phyloP scores from a whole-genome alignment of 306 rosid genomes.

The Hippophae tibetana region DNA sequence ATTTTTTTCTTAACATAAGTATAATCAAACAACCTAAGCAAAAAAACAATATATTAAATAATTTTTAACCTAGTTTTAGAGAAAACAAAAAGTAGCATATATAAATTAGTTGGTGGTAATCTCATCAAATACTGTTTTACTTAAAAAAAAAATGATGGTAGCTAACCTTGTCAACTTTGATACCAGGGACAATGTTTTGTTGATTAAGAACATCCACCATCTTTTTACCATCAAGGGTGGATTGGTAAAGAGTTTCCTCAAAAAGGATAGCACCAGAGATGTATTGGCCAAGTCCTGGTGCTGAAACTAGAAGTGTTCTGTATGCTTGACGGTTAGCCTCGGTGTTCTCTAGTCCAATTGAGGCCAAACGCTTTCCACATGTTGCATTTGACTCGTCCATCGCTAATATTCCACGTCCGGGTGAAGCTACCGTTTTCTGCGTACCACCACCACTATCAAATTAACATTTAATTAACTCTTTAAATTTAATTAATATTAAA shows the following conservation, averaged over 20 bases:
- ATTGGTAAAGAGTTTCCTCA: conserved; percentile 94
- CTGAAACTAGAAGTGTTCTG: conserved; percentile 71
- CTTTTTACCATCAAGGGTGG: conserved; percentile 72
- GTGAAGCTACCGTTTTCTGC: conserved; percentile 75
- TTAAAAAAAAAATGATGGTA: neutral
- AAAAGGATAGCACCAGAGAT: conserved; percentile 85
- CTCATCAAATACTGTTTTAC: too few species aligned
- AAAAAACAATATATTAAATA: too few species aligned
- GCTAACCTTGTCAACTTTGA: conserved; percentile 79
- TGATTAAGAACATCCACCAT: conserved; percentile 59
- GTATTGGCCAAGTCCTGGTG: conserved; percentile 65
- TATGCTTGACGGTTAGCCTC: conserved; percentile 89
- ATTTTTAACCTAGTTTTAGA: too few species aligned
- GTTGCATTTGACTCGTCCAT: conserved; percentile 96
- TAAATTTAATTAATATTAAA: too few species aligned
- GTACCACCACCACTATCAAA: conserved; percentile 1
- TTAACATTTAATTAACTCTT: neutral
- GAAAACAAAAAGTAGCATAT: too few species aligned
- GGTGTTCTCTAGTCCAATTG: conserved; percentile 88
- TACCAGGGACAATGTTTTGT: conserved; percentile 75
- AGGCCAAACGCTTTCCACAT: conserved; percentile 84
- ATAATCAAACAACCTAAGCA: too few species aligned
- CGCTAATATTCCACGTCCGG: conserved; percentile 91
- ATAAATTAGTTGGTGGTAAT: neutral
- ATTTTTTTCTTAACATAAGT: too few species aligned